Evolutionary conservation across 768 basidiomycete genomes (phyloP).

Genomic region (Lactarius tabidus): DNA sequence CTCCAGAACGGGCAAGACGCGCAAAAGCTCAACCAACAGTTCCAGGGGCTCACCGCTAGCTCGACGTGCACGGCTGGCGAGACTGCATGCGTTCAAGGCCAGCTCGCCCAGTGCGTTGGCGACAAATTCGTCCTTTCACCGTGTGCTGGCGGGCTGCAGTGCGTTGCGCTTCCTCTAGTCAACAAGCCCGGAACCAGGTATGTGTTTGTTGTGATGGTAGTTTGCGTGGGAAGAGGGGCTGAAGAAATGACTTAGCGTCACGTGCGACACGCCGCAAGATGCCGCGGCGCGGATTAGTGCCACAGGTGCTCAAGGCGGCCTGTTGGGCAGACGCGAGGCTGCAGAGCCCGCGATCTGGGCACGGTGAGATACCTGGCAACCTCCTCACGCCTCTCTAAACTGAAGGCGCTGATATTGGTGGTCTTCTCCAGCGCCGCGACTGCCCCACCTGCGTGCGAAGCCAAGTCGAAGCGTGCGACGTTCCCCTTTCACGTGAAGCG

Average conservation of each 20-base stretch:
- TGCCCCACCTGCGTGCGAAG: conserved; percentile 15
- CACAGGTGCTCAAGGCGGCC: conserved; percentile 31
- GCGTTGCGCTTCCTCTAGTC: conserved; percentile 32
- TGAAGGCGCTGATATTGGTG: not conserved
- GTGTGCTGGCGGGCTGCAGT: conserved; percentile 22
- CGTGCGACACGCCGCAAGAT: conserved; percentile 30
- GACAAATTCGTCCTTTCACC: conserved; percentile 23
- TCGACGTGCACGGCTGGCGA: conserved; percentile 36
- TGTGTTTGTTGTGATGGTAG: not conserved
- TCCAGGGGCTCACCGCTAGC: conserved; percentile 27
- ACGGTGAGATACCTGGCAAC: not conserved
- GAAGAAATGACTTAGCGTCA: conserved; percentile 22
- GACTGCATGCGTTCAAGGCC: conserved; percentile 19
- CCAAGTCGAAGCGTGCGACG: conserved; percentile 12
- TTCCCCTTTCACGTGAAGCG: conserved; percentile 24
- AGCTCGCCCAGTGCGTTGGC: conserved; percentile 27
- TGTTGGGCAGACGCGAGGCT: conserved; percentile 23
- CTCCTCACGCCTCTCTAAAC: not conserved
- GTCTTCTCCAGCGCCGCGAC: not conserved
- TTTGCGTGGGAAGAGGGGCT: not conserved
- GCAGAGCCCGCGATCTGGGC: not conserved
- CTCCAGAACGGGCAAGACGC: conserved; percentile 28
- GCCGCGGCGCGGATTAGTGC: conserved; percentile 27
- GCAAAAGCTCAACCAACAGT: conserved; percentile 28
- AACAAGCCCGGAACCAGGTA: conserved; percentile 33